A percentile compares a stretch with the other conserved stretches of the same genome.
phyloP scores from a whole-genome alignment of 2,329 filamentous ascomycete genomes.

The Monilinia polystroma region DNA sequence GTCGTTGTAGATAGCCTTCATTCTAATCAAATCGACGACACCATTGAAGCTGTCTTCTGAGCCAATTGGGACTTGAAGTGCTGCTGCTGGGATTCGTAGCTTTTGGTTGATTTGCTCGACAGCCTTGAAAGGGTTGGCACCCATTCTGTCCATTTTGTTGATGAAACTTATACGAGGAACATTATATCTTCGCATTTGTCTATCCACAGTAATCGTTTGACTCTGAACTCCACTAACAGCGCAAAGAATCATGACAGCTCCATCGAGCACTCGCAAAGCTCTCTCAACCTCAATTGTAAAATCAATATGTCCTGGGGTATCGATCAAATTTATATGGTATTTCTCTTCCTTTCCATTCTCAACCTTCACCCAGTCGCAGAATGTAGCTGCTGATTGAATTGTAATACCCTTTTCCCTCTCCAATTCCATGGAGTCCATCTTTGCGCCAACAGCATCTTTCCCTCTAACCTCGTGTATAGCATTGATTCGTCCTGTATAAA shows the following conservation, averaged over 20 bases:
- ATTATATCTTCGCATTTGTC: constrained; percentile 98
- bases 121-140: constrained; percentile 95
- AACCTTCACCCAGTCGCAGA: constrained; percentile 93
- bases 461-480: constrained; percentile 95
- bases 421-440: constrained; percentile 99
- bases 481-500: constrained; percentile 96
- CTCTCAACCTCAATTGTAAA: constrained; percentile 99
- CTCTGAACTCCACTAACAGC: constrained; percentile 96
- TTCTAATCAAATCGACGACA: constrained; percentile 86
- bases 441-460: constrained; percentile 91
- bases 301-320: constrained; percentile 97
- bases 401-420: constrained; percentile 99
- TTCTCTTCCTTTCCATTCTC: constrained; percentile 81
- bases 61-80: constrained; percentile 92
- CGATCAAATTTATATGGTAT: constrained; percentile 98
- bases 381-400: constrained; percentile 96
- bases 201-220: constrained; percentile 96
- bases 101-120: constrained; percentile 98
- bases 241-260: constrained; percentile 97
- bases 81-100: constrained; percentile 87
- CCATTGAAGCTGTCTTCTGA: constrained; percentile 88
- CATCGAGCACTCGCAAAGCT: constrained; percentile 89
- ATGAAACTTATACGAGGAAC: constrained; percentile 93
- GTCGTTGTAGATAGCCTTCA: constrained; percentile 92
- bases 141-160: constrained; percentile 99